Conservation (phyloP, 805 yeast species). For the Saccharomyces paradoxus region DNA sequence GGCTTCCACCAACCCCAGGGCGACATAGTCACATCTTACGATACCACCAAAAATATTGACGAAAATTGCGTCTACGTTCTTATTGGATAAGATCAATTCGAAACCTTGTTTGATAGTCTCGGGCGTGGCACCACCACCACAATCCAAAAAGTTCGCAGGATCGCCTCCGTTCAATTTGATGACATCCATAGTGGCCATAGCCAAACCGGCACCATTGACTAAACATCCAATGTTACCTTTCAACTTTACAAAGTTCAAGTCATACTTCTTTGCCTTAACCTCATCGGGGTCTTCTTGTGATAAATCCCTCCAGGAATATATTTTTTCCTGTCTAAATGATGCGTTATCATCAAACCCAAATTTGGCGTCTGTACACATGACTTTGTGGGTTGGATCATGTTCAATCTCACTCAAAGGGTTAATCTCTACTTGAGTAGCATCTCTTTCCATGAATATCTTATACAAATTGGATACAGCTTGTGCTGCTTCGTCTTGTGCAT, state of each 20-base stretch:
- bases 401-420: conserved; percentile 90
- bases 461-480: conserved; percentile 78
- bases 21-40: conserved; percentile 98
- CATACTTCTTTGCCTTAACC: conserved; percentile 78
- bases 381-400: conserved; percentile 47
- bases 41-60: conserved; percentile 99
- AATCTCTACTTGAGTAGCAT: conserved; percentile 97
- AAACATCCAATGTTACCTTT: conserved; percentile 98
- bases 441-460: conserved; percentile 82
- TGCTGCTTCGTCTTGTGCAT: conserved; percentile 77
- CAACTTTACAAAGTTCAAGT: conserved; percentile 91
- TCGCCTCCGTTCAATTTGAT: conserved; percentile 96
- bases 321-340: conserved; percentile 86
- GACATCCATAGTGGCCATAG: conserved; percentile 99
- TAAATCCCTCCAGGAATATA: conserved; percentile 92
- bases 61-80: conserved; percentile 85
- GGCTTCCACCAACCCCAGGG: conserved; percentile 93
- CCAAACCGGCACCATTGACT: conserved; percentile 99
- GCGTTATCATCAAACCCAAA: conserved; percentile 98
- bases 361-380: conserved; percentile 98
- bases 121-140: conserved; percentile 99
- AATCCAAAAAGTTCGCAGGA: conserved; percentile 98
- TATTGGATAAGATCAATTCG: conserved; percentile 82
- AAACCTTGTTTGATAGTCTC: conserved; percentile 96
- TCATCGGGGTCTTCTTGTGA: conserved; percentile 96